phyloP scores from a whole-genome alignment of 202 grass and related monocot species.

The Dendrocalamus latiflorus region DNA sequence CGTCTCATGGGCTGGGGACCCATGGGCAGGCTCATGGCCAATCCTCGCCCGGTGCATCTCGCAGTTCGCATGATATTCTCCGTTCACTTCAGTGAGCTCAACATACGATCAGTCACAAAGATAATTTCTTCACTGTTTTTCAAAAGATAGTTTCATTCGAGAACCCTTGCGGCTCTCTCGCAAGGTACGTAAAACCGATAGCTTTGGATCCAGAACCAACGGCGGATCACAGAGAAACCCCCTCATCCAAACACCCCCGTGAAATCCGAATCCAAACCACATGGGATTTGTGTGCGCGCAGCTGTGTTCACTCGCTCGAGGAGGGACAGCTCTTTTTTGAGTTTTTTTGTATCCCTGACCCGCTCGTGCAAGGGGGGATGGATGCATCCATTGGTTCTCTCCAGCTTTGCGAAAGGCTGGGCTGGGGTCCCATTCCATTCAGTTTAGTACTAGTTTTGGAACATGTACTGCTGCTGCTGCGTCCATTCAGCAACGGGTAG shows the following conservation, averaged over 20 bases:
- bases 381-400: background rate
- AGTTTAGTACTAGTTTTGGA: background rate
- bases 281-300: background rate
- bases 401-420: background rate
- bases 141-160: background rate
- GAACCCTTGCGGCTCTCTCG: background rate
- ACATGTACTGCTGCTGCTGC: background rate
- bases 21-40: background rate
- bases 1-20: background rate
- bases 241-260: background rate
- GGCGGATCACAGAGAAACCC: background rate
- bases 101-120: background rate
- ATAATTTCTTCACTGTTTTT: too few species aligned
- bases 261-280: background rate
- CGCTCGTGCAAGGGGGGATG: conserved; percentile 35
- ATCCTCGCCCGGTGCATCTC: background rate
- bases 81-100: background rate
- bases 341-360: background rate
- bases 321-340: background rate
- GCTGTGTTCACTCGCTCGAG: background rate
- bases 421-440: background rate
- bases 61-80: background rate
- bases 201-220: too few species aligned
- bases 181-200: background rate
- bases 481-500: background rate